phyloP scores from a whole-genome alignment of 495 filamentous ascomycete genomes.

The Lasiosphaeria hispida region DNA sequence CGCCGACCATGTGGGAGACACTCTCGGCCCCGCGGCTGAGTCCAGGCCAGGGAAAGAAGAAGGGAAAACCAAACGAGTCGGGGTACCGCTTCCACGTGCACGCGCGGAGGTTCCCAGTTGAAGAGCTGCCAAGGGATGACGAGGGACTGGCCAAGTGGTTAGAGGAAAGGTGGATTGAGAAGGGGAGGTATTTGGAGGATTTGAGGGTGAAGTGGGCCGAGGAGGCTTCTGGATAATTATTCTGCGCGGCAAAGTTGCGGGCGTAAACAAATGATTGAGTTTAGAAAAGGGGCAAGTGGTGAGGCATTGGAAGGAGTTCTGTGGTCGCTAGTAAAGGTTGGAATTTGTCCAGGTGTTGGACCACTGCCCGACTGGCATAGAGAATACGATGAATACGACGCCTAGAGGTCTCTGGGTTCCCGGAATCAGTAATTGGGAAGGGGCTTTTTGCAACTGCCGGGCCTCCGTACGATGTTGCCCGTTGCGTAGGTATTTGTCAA shows the following conservation, averaged over 20 bases:
- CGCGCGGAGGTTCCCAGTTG: constrained; percentile 44
- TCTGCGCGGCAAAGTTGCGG: neutral
- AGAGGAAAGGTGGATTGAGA: constrained; percentile 53
- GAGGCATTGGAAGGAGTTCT: no score
- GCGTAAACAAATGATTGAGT: neutral
- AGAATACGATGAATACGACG: no score
- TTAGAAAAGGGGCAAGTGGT: neutral
- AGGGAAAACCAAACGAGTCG: neutral
- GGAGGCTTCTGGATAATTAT: neutral
- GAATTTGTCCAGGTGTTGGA: no score
- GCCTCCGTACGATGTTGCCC: no score
- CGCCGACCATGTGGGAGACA: constrained; percentile 53
- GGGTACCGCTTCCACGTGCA: constrained; percentile 53
- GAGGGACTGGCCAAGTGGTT: constrained; percentile 51
- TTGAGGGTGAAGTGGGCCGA: constrained; percentile 27
- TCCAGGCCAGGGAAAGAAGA: constrained; percentile 4
- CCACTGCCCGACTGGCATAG: no score
- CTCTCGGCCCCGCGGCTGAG: constrained; percentile 40
- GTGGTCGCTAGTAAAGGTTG: no score
- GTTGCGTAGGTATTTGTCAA: no score
- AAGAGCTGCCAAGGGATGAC: constrained; percentile 45
- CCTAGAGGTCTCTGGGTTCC: no score
- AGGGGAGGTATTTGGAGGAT: constrained; percentile 50
- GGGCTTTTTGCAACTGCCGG: no score
- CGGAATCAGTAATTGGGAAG: no score